phyloP scores from a whole-genome alignment of 768 basidiomycete species.

The Cystobasidium onofrii region DNA sequence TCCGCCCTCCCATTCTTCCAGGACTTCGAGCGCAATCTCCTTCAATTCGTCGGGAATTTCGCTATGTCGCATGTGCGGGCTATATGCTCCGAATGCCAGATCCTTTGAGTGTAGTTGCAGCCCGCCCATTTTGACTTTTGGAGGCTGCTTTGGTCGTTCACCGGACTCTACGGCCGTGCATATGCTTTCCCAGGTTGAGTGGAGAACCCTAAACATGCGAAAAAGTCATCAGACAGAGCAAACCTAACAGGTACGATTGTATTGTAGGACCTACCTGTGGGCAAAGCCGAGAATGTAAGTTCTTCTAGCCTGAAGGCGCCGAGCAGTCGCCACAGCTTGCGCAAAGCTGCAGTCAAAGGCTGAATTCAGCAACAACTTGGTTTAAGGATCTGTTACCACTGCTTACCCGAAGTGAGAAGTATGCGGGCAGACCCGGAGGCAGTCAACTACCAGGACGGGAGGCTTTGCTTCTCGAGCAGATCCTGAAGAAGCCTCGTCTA shows the following conservation, averaged over 20 bases:
- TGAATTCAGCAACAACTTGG: not conserved
- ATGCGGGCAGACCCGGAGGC: slow-evolving; percentile 31
- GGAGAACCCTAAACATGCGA: not conserved
- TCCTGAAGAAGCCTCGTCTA: not conserved
- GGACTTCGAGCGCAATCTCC: slow-evolving; percentile 15
- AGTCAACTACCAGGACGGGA: slow-evolving; percentile 31
- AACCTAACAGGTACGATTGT: not conserved
- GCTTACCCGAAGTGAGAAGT: slow-evolving; percentile 32
- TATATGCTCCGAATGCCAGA: slow-evolving; percentile 15
- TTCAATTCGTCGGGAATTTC: slow-evolving; percentile 13
- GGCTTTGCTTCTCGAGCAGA: not conserved
- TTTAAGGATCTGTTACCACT: not conserved
- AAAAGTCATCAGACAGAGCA: not conserved
- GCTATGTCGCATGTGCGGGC: slow-evolving; percentile 21
- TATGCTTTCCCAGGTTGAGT: slow-evolving; percentile 5
- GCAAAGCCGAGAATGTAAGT: slow-evolving; percentile 31
- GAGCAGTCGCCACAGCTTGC: slow-evolving; percentile 17
- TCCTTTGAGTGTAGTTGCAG: slow-evolving; percentile 7
- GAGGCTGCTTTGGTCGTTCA: slow-evolving; percentile 8
- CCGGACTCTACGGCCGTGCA: not conserved
- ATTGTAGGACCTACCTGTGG: not conserved
- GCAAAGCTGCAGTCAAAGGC: slow-evolving; percentile 6
- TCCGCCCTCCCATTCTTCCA: slow-evolving; percentile 30
- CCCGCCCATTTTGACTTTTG: not conserved
- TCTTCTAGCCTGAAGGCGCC: slow-evolving; percentile 1